Base-by-base conservation (phyloP, 1,284 basidiomycete species). In the Salmacisia buchloeana region DNA sequence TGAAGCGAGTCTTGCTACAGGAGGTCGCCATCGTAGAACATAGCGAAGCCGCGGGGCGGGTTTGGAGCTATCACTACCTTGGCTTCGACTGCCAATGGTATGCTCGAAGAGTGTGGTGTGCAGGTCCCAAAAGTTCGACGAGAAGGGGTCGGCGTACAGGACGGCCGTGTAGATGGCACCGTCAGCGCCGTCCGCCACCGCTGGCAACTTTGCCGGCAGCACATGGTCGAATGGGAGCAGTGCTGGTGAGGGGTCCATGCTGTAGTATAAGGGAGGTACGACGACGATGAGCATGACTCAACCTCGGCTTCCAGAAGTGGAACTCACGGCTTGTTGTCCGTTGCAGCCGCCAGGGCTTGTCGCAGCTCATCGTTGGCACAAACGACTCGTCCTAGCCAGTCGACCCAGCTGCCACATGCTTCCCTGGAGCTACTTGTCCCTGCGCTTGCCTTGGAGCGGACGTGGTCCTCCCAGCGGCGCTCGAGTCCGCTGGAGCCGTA, bases 251-350 rank as follows among this genome's bases (percentile, higher is more conserved):
- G 29, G 41, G 43, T 12, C 21, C 33, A 23, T 31, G 49, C 33
- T 54, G 49, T 4, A 57, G n/a, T n/a, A n/a, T n/a, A n/a, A n/a
- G n/a, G n/a, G n/a, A n/a, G n/a, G n/a, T n/a, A n/a, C n/a, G n/a
- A n/a, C 35, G 35, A 15, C 36, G 36, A 38, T 12, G 36, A 38
- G n/a, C n/a, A 10, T 38, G 12, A 38, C 36, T 38, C 36, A 38
- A n/a, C 36, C n/a, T 38, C 36, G 10, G 52, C 18, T 80, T 75
- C 64, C 85, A 82, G 2, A 94, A 86, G 85, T 2, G 82, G 76
- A 68, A 59, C 21, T 60, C 54, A 21, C 41, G 52, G 38, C n/a
- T 60, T 15, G 35, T 41, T n/a, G n/a, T 23, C 18, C 39, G 46
- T 25, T 18, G 25, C 21, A 18, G 21, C 18, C 33, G 38, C 1